phyloP scores from a whole-genome alignment of 495 filamentous ascomycete genomes.

The Tuber umbilicatum region DNA sequence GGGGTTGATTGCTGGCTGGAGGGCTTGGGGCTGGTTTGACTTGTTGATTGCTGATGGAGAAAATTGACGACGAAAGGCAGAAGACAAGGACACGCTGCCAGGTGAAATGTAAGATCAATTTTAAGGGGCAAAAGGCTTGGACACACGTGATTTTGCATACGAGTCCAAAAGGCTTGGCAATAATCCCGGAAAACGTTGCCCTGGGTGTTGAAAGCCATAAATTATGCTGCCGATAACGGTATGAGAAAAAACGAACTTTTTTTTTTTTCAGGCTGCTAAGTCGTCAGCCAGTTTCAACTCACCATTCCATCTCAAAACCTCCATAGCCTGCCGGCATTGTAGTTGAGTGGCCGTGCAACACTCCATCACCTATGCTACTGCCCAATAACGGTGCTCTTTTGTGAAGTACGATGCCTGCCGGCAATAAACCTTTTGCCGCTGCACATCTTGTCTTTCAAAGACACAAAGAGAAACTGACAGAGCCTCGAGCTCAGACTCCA shows the following conservation, averaged over 20 bases:
- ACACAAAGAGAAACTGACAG: neutral
- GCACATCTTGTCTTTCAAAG: neutral
- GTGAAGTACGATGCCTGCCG: neutral
- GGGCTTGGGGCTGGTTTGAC: conserved; percentile 3
- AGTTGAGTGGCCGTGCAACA: neutral
- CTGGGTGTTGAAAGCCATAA: neutral
- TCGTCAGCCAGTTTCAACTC: neutral
- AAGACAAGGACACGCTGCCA: conserved; percentile 4
- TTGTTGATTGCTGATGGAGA: neutral
- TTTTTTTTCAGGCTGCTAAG: neutral
- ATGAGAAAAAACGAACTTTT: neutral
- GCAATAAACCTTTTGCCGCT: neutral
- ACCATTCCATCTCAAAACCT: neutral
- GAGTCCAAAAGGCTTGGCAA: neutral
- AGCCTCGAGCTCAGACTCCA: neutral
- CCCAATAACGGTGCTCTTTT: neutral
- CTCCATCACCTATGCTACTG: neutral
- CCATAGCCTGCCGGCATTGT: neutral
- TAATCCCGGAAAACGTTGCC: neutral
- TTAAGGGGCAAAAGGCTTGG: conserved; percentile 2
- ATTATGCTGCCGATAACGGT: neutral
- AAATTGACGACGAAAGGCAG: neutral
- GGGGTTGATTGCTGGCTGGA: conserved; percentile 4
- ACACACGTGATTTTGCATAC: neutral
- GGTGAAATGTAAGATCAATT: conserved; percentile 1